A percentile compares a stretch with the other conserved stretches of the same genome.
Conservation (phyloP, 345 rosid genomes). For the Brassica incana region DNA sequence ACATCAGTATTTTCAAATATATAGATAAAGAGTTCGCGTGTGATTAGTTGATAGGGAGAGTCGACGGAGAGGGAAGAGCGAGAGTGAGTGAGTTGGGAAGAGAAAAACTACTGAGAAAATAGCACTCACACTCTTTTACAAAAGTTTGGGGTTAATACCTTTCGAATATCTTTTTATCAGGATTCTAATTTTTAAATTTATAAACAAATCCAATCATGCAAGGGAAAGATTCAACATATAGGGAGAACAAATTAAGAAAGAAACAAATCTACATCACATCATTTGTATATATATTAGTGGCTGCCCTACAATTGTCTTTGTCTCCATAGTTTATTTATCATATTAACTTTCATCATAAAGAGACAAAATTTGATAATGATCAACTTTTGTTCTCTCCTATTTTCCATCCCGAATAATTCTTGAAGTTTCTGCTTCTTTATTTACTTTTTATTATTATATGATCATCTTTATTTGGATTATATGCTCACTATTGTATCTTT, state of each 20-base stretch:
- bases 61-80: background rate
- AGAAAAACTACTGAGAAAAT: background rate
- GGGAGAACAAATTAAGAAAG: slow-evolving; percentile 23
- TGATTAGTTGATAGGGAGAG: background rate
- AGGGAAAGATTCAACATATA: background rate
- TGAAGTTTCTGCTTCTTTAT: slow-evolving; percentile 44
- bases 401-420: slow-evolving; percentile 40
- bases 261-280: slow-evolving; percentile 33
- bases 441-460: slow-evolving; percentile 28
- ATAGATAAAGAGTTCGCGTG: background rate
- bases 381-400: slow-evolving; percentile 28
- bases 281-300: slow-evolving; percentile 27
- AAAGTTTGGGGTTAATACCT: slow-evolving; percentile 1
- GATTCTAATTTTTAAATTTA: background rate
- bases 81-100: background rate
- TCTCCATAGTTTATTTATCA: slow-evolving; percentile 23
- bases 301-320: slow-evolving; percentile 38
- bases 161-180: background rate
- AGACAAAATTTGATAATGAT: slow-evolving; percentile 32
- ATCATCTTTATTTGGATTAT: slow-evolving; percentile 35
- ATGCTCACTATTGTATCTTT: slow-evolving; percentile 30
- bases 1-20: slow-evolving; percentile 7
- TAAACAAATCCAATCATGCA: slow-evolving; percentile 16
- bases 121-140: background rate
- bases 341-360: slow-evolving; percentile 27